Base-by-base conservation (phyloP, 345 rosid species). In the Euphorbia peplus region DNA sequence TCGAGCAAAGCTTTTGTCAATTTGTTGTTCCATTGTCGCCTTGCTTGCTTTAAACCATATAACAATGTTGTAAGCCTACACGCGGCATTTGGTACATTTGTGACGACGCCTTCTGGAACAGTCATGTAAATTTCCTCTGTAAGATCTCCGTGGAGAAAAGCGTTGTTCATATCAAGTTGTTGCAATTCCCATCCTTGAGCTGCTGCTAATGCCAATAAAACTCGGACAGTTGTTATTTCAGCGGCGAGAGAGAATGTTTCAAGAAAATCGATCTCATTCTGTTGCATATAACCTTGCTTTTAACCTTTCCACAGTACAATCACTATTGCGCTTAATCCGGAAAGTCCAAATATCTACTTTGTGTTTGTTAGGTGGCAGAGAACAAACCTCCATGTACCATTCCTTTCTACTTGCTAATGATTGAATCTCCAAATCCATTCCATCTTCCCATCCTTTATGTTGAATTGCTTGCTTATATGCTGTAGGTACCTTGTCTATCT, bases 101-200 rank as follows among this genome's bases (percentile, higher is more conserved):
- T 5, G 0, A 5, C 0, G 21, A 68, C 4, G 0, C 73, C 35
- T 11, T 30, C 18, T 15, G 62, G 71, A 4, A 14, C 22, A 0
- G 1, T 21, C 69, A 62, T 69, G 10, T 68, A 68, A 1, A 74
- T 54, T 3, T 73, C 64, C 8, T 62, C 55, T 29, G 8, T 22
- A 0, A n/a, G 3, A 0, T 25, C 58, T 1, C 39, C 60, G 46
- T 74, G 58, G 3, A 69, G 37, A 37, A 68, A 74, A 1, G 66
- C 66, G 47, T 63, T 68, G 18, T 44, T 42, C 0, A 63, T 3
- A 2, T 63, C 37, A 5, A 63, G 8, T 15, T 52, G 57, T 8
- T 24, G 14, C 1, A 28, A 24, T 2, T 13, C 5, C 39, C 61
- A 57, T 0, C 25, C 1, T 1, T 28, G 28, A 0, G 5, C 14